Evolutionary conservation across 2,329 filamentous ascomycete species (phyloP).

Genomic region (Colletotrichum sp.): DNA sequence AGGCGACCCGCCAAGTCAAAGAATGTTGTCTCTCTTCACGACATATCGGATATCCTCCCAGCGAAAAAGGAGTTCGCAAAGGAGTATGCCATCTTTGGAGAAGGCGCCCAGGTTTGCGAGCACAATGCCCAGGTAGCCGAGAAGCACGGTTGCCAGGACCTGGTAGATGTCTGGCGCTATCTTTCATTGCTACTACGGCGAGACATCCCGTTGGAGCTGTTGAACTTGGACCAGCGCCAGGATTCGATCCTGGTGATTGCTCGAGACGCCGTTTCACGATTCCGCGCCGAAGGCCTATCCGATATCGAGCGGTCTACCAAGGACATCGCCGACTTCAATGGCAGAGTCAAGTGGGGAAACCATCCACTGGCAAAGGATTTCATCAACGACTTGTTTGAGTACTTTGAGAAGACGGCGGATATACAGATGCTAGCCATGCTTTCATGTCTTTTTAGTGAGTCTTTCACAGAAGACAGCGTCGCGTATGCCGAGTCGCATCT

Average conservation of each 20-base stretch:
- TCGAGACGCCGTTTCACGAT: conserved; percentile 59
- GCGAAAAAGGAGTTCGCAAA: conserved; percentile 78
- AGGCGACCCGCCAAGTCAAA: conserved; percentile 58
- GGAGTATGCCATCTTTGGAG: conserved; percentile 84
- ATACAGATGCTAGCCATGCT: conserved; percentile 76
- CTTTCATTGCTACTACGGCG: conserved; percentile 78
- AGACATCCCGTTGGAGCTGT: conserved; percentile 73
- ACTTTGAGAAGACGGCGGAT: conserved; percentile 68
- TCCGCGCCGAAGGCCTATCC: conserved; percentile 21
- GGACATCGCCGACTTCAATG: conserved; percentile 45
- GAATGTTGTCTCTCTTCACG: conserved; percentile 76
- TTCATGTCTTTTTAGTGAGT: conserved; percentile 71
- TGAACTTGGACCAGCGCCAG: conserved; percentile 57
- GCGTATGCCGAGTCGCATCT: conserved; percentile 63
- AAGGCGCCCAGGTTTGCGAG: conserved; percentile 79
- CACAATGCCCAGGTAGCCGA: conserved; percentile 84
- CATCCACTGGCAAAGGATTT: conserved; percentile 69
- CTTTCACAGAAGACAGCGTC: conserved; percentile 58
- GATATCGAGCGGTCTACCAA: conserved; percentile 9
- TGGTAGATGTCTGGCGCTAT: conserved; percentile 85
- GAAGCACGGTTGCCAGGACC: conserved; percentile 71
- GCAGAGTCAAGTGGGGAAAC: conserved; percentile 71
- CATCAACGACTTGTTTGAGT: conserved; percentile 65
- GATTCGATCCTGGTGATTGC: conserved; percentile 74
- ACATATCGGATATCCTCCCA: conserved; percentile 74